Evolutionary conservation across 2,329 filamentous ascomycete species (phyloP).

Genomic region (Xylariales sp.): DNA sequence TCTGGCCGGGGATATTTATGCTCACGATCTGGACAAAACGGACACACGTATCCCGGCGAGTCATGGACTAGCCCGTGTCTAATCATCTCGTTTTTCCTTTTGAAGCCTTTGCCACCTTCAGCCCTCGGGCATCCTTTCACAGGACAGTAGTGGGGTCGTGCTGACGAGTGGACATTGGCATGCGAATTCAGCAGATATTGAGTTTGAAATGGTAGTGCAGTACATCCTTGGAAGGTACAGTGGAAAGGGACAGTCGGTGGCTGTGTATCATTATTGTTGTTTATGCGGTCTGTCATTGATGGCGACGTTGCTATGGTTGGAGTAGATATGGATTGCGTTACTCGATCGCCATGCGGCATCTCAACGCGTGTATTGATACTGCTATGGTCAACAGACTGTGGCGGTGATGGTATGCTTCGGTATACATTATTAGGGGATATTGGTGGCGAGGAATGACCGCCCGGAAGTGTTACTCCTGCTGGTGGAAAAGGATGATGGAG

Average conservation of each 20-base stretch:
- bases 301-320: conserved; percentile 34
- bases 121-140: conserved; percentile 59
- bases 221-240: conserved; percentile 62
- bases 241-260: conserved; percentile 48
- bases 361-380: conserved; percentile 36
- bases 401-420: conserved; percentile 43
- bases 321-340: too few species aligned
- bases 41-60: conserved; percentile 92
- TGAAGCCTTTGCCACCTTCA: conserved; percentile 64
- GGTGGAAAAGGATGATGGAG: conserved; percentile 31
- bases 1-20: conserved; percentile 94
- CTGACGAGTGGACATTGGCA: conserved; percentile 65
- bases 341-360: conserved; percentile 42
- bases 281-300: conserved; percentile 48
- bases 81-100: conserved; percentile 71
- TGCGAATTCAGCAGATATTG: conserved; percentile 76
- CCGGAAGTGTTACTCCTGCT: conserved; percentile 17
- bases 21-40: conserved; percentile 89
- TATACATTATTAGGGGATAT: conserved; percentile 45
- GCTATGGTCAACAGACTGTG: conserved; percentile 37
- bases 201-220: conserved; percentile 70
- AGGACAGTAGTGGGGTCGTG: conserved; percentile 61
- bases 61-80: conserved; percentile 83
- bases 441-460: conserved; percentile 39
- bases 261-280: conserved; percentile 53